Evolutionary conservation across 768 basidiomycete genomes (phyloP).

Genomic region (Hygrocybe punicea): DNA sequence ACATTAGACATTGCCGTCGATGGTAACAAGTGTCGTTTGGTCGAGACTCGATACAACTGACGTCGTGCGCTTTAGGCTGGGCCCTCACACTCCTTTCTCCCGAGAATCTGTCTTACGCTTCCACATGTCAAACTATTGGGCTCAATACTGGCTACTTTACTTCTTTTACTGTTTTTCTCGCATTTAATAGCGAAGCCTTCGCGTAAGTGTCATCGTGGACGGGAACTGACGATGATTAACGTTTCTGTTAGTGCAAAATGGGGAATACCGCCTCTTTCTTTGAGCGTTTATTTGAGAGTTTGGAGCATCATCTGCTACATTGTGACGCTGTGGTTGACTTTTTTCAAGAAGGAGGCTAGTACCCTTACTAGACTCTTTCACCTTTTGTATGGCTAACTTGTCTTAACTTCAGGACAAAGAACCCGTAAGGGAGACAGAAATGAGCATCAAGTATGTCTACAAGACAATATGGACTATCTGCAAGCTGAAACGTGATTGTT

Average conservation of each 20-base stretch:
- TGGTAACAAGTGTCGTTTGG: slow-evolving; percentile 48
- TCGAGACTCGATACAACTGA: not conserved
- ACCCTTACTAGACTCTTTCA: not conserved
- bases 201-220: slow-evolving; percentile 45
- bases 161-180: slow-evolving; percentile 95
- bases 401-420: slow-evolving; percentile 62
- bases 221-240: not conserved
- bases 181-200: slow-evolving; percentile 92
- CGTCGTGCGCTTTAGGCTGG: slow-evolving; percentile 51
- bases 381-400: not conserved
- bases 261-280: slow-evolving; percentile 68
- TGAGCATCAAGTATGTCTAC: slow-evolving; percentile 89
- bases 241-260: slow-evolving; percentile 54
- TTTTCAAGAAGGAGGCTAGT: slow-evolving; percentile 86
- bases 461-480: slow-evolving; percentile 93
- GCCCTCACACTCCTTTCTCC: slow-evolving; percentile 83
- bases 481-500: slow-evolving; percentile 76
- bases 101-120: slow-evolving; percentile 93
- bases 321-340: slow-evolving; percentile 84
- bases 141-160: slow-evolving; percentile 94
- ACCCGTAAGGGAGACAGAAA: slow-evolving; percentile 67
- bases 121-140: slow-evolving; percentile 97
- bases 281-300: slow-evolving; percentile 80
- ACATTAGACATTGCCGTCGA: slow-evolving; percentile 91
- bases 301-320: slow-evolving; percentile 77